These are phyloP conservation scores for Ilex aquifolium DNA, from an alignment of 257 asterid species.

Conservation along the genomic window DNA sequence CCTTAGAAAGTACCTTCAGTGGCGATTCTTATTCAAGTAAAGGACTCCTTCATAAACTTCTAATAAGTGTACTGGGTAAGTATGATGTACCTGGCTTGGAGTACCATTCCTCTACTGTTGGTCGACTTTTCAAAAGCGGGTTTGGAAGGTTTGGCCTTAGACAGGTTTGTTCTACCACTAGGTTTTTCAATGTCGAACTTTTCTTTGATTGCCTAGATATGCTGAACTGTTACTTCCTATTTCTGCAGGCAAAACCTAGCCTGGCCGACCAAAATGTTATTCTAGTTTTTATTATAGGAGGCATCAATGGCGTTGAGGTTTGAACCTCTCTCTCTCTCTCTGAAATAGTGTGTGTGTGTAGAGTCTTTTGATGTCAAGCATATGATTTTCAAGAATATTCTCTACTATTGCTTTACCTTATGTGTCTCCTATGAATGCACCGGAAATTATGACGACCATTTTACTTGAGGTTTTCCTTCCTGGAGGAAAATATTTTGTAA, in stretches of 20 bases:
- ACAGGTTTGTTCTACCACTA: slow-evolving; percentile 43
- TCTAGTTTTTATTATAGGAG: slow-evolving; percentile 80
- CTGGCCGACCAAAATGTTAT: slow-evolving; percentile 80
- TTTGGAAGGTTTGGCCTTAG: slow-evolving; percentile 97
- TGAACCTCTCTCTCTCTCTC: slow-evolving; percentile 19
- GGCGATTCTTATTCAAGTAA: slow-evolving; percentile 69
- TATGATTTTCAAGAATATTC: too few species aligned
- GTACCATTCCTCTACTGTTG: slow-evolving; percentile 94
- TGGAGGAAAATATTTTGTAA: neutral
- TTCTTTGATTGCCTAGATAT: neutral
- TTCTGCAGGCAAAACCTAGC: slow-evolving; percentile 76
- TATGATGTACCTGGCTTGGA: slow-evolving; percentile 80
- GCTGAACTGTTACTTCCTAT: slow-evolving; percentile 8
- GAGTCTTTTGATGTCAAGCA: too few species aligned
- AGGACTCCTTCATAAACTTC: slow-evolving; percentile 66
- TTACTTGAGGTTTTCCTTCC: neutral
- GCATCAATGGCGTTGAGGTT: slow-evolving; percentile 90
- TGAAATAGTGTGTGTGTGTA: neutral
- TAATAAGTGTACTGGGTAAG: slow-evolving; percentile 56
- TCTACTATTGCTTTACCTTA: neutral
- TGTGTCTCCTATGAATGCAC: neutral
- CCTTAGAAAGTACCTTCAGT: slow-evolving; percentile 41
- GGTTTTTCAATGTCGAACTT: neutral
- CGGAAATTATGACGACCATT: neutral
- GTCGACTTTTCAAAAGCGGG: slow-evolving; percentile 93